A percentile compares a stretch with the other conserved stretches of the same genome.
These are phyloP conservation scores for Aspergillus steynii DNA, from an alignment of 495 filamentous ascomycete genomes.

Conservation along the genomic window DNA sequence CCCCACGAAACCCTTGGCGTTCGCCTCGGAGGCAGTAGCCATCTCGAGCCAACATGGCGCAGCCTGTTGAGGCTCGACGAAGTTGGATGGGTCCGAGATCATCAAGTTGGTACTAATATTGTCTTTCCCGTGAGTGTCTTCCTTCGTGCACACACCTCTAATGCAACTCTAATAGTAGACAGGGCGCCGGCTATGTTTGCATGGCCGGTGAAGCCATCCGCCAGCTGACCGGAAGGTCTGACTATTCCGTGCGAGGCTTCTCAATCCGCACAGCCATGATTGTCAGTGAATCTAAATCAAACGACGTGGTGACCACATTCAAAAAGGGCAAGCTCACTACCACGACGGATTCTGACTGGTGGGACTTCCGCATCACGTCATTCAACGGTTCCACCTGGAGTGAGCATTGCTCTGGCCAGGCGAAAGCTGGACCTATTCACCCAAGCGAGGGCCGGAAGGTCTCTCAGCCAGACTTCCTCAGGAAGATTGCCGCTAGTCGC, in stretches of 20 bases:
- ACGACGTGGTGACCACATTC: neutral
- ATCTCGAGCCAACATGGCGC: neutral
- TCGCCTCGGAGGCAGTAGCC: neutral
- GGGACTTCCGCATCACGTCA: slow-evolving; percentile 1
- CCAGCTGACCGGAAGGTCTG: neutral
- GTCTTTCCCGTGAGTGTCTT: neutral
- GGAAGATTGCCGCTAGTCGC: neutral
- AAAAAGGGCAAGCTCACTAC: neutral
- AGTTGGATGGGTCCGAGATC: neutral
- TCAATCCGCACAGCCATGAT: neutral
- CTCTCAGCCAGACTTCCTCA: neutral
- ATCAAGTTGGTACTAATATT: neutral
- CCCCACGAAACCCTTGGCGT: slow-evolving; percentile 15
- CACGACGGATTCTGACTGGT: neutral
- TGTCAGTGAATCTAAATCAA: neutral
- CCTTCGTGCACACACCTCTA: neutral
- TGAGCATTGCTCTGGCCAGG: slow-evolving; percentile 34
- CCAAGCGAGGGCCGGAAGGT: neutral
- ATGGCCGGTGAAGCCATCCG: slow-evolving; percentile 3
- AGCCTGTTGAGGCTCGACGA: neutral
- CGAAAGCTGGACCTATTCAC: neutral
- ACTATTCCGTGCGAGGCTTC: neutral
- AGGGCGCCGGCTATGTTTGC: neutral
- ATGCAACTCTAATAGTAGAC: neutral
- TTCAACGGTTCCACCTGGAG: neutral